Conservation (phyloP, 805 yeast genomes). For the Saccharomyces paradoxus region DNA sequence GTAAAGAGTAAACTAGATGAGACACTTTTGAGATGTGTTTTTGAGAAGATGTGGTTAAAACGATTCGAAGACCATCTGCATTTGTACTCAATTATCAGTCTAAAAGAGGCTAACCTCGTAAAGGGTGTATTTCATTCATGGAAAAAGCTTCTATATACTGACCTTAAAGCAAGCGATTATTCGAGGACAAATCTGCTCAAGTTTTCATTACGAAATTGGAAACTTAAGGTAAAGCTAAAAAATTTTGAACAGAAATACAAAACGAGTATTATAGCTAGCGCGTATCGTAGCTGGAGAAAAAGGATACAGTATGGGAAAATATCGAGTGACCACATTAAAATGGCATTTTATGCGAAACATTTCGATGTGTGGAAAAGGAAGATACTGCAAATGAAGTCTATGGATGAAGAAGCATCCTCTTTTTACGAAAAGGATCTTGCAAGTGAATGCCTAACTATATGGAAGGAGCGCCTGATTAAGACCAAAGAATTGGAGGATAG, state of each 20-base stretch:
- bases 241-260: neutral
- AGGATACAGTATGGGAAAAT: neutral
- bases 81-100: conserved; percentile 7
- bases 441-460: neutral
- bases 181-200: neutral
- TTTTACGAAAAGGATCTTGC: neutral
- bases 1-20: conserved; percentile 4
- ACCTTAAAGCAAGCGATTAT: conserved; percentile 4
- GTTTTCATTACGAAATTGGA: conserved; percentile 2
- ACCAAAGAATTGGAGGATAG: neutral
- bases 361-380: conserved; percentile 3
- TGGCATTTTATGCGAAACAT: neutral
- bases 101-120: conserved; percentile 4
- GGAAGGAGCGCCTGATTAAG: neutral
- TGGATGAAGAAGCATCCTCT: neutral
- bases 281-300: conserved; percentile 1
- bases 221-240: neutral
- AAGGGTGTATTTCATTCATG: conserved; percentile 4
- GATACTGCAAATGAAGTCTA: neutral
- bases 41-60: conserved; percentile 17
- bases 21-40: conserved; percentile 6
- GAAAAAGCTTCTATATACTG: conserved; percentile 5
- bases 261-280: neutral
- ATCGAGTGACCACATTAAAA: neutral
- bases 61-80: conserved; percentile 13